phyloP scores from a whole-genome alignment of 179 eudicot genomes.

The Beta corolliflora region DNA sequence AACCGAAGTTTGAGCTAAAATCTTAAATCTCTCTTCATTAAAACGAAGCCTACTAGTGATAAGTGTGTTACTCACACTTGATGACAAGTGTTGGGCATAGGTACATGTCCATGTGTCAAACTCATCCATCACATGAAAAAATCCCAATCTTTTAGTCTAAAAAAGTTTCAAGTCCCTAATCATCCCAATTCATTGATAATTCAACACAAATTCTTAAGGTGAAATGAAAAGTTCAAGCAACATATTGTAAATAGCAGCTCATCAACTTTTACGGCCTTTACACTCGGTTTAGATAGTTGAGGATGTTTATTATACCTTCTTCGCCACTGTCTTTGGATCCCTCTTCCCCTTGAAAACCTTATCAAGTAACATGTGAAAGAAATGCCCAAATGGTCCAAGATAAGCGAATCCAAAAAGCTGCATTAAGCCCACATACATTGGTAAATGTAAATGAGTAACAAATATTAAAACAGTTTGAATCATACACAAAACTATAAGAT shows the following conservation, averaged over 20 bases:
- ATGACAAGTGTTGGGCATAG: not conserved
- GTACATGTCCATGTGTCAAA: not conserved
- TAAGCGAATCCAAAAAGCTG: conserved; percentile 87
- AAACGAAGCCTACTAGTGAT: no score
- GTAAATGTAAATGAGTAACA: conserved; percentile 1
- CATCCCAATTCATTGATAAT: not conserved
- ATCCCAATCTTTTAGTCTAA: no score
- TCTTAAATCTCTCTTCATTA: no score
- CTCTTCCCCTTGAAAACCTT: conserved; percentile 85
- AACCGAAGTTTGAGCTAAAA: not conserved
- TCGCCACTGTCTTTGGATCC: conserved; percentile 83
- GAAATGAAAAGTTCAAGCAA: not conserved
- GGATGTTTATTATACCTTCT: conserved; percentile 64
- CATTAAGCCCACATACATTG: conserved; percentile 26
- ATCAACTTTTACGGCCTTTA: not conserved
- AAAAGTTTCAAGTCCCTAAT: not conserved
- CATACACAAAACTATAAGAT: conserved; percentile 2
- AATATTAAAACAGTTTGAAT: not conserved
- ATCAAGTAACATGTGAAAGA: conserved; percentile 68
- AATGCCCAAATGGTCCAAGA: conserved; percentile 97
- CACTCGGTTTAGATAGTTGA: not conserved
- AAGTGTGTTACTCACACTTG: not conserved
- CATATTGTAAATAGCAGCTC: not conserved
- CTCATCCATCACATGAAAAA: not conserved
- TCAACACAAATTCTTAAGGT: not conserved